phyloP scores from a whole-genome alignment of 2,329 filamentous ascomycete species.

The Orbilia blumenaviensis region DNA sequence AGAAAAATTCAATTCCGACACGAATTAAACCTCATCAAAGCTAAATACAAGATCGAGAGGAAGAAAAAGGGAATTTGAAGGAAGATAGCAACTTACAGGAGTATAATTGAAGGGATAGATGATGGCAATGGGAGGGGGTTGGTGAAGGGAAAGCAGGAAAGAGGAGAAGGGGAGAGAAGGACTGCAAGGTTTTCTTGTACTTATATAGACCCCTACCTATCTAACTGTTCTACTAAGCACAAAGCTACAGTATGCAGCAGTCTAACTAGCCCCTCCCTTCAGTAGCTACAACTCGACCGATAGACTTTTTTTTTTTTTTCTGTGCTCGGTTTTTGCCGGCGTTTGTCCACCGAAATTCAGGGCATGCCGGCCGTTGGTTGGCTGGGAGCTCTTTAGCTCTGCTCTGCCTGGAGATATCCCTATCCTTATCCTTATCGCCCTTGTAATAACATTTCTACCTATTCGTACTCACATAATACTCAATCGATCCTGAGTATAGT shows the following conservation, averaged over 20 bases:
- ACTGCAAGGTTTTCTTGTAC: background rate
- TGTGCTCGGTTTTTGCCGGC: slow-evolving; percentile 51
- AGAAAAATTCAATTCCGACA: too few relatives aligned
- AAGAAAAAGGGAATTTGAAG: background rate
- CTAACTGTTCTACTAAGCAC: background rate
- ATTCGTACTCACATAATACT: too few relatives aligned
- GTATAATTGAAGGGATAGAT: slow-evolving; percentile 25
- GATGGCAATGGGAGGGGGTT: slow-evolving; percentile 50
- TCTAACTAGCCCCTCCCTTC: background rate
- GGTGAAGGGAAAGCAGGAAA: slow-evolving; percentile 40
- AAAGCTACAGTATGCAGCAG: too few relatives aligned
- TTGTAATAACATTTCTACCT: too few relatives aligned
- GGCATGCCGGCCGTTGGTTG: slow-evolving; percentile 13
- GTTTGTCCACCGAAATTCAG: slow-evolving; percentile 8
- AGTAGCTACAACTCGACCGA: too few relatives aligned
- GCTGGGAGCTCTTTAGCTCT: slow-evolving; percentile 19
- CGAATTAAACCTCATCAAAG: background rate
- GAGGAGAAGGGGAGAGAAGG: slow-evolving; percentile 40
- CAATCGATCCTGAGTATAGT: too few relatives aligned
- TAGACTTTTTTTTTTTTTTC: slow-evolving; percentile 37
- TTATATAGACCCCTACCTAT: background rate
- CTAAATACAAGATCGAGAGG: background rate
- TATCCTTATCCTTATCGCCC: background rate
- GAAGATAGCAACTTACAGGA: background rate
- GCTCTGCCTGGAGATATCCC: background rate